Evolutionary conservation across 345 rosid species (phyloP).

Genomic region (Triadica sebifera): DNA sequence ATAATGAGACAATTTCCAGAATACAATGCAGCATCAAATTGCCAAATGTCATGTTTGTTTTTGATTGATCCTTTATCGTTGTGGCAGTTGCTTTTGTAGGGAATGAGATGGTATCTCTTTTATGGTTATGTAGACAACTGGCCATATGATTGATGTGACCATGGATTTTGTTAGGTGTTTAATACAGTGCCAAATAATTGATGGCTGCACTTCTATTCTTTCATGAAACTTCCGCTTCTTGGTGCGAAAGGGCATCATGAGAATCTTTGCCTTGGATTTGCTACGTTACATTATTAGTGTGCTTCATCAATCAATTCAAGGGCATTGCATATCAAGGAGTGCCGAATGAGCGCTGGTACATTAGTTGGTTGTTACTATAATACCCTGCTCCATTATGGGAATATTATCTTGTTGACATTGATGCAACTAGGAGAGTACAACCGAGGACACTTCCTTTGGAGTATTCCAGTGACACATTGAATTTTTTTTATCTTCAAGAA

Average conservation of each 20-base stretch:
- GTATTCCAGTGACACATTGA: neutral
- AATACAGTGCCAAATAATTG: constrained; percentile 42
- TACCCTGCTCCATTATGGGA: neutral
- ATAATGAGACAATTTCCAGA: constrained; percentile 40
- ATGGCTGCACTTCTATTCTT: constrained; percentile 40
- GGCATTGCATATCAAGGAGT: neutral
- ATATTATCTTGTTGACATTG: too few relatives aligned
- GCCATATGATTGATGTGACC: constrained; percentile 27
- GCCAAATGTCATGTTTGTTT: constrained; percentile 27
- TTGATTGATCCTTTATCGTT: constrained; percentile 22
- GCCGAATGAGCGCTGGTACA: too few relatives aligned
- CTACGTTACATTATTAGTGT: neutral
- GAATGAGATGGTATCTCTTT: constrained; percentile 12
- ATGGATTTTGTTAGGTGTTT: constrained; percentile 24
- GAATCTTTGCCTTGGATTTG: constrained; percentile 12
- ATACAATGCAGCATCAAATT: constrained; percentile 28
- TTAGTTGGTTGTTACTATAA: neutral
- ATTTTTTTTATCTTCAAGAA: neutral
- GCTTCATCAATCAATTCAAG: neutral
- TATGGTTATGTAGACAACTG: constrained; percentile 28
- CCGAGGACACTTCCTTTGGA: neutral
- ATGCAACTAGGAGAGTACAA: too few relatives aligned
- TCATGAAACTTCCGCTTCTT: constrained; percentile 22
- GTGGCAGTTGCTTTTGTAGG: constrained; percentile 38
- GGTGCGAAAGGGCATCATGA: constrained; percentile 20